Conservation (phyloP, 306 rosid species). For the Prinsepia uniflora region DNA sequence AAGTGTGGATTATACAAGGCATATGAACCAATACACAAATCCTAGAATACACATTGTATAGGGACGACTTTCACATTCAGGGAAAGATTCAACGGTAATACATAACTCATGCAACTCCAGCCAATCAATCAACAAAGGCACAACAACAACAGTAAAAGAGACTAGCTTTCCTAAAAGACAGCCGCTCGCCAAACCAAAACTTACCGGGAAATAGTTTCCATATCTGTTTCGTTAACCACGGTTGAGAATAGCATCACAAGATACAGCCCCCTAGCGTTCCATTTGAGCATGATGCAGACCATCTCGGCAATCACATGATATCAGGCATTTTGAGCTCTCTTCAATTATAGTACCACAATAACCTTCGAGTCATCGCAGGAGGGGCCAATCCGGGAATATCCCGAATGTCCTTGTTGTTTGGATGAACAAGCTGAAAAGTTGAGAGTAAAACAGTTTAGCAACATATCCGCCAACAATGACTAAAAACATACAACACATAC, state of each 20-base stretch:
- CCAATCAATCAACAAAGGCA: conserved; percentile 6
- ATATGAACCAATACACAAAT: conserved; percentile 13
- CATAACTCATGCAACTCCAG: conserved; percentile 19
- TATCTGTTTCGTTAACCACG: neutral
- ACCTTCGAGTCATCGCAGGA: conserved; percentile 60
- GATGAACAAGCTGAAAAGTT: conserved; percentile 69
- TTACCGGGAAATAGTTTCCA: neutral
- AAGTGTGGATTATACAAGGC: conserved; percentile 18
- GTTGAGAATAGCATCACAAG: conserved; percentile 5
- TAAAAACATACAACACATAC: neutral
- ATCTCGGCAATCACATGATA: neutral
- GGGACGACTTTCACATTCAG: neutral
- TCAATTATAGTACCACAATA: conserved; percentile 51
- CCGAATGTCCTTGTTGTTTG: conserved; percentile 70
- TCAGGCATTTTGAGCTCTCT: neutral
- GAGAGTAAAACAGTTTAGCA: conserved; percentile 12
- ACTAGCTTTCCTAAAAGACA: conserved; percentile 5
- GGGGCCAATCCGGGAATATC: conserved; percentile 97
- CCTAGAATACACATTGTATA: conserved; percentile 16
- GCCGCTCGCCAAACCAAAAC: conserved; percentile 12
- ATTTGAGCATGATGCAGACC: conserved; percentile 13
- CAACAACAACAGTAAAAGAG: conserved; percentile 15
- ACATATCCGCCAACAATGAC: neutral
- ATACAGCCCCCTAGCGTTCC: neutral
- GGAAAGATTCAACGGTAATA: conserved; percentile 3